Conservation (phyloP, 768 basidiomycete genomes). For the Pleurotus citrinopileatus region DNA sequence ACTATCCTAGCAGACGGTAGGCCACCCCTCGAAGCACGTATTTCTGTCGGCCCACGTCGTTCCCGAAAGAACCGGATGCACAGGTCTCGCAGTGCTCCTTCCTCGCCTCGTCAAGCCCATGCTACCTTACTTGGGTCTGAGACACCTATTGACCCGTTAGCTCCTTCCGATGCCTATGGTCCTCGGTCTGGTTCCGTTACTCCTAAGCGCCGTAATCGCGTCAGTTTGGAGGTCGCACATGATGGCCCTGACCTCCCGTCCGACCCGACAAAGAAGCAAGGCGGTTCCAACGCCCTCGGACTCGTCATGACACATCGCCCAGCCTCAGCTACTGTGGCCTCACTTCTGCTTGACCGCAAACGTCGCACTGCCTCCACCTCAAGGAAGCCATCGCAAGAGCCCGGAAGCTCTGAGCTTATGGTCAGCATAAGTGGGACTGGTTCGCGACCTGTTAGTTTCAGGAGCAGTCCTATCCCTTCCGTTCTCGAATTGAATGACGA, state of each 20-base stretch:
- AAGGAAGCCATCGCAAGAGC: background rate
- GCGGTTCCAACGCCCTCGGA: background rate
- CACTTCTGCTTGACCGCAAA: conserved; percentile 5
- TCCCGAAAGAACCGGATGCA: conserved; percentile 15
- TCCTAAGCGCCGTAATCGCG: background rate
- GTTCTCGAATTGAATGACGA: conserved; percentile 1
- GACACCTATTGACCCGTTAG: background rate
- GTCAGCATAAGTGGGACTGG: background rate
- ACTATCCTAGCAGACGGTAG: conserved; percentile 10
- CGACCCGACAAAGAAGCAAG: background rate
- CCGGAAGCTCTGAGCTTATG: background rate
- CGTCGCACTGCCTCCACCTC: background rate
- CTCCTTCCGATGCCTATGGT: background rate
- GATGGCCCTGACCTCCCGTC: background rate
- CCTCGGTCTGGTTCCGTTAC: background rate
- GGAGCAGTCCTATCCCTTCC: conserved; percentile 5
- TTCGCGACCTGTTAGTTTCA: background rate
- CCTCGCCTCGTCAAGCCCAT: background rate
- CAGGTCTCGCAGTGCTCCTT: conserved; percentile 8
- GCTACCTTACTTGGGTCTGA: background rate
- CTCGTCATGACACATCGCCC: background rate
- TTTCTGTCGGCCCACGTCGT: conserved; percentile 22
- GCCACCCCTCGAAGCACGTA: background rate
- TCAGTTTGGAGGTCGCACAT: background rate
- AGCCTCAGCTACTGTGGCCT: conserved; percentile 2